phyloP scores from a whole-genome alignment of 768 basidiomycete genomes.

The Amanita phalloides region DNA sequence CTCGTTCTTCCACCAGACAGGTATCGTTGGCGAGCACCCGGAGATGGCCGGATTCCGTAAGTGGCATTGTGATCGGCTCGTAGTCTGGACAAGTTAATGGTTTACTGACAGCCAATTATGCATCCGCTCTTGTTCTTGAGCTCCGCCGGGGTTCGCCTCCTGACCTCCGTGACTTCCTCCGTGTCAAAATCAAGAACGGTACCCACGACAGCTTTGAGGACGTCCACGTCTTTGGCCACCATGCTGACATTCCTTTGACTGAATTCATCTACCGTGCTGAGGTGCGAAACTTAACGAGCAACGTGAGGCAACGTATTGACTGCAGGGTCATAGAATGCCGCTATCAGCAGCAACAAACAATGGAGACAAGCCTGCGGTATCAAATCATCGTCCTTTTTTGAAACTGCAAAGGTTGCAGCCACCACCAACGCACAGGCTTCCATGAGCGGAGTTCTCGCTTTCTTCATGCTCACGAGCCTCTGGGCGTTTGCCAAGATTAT shows the following conservation, averaged over 20 bases:
- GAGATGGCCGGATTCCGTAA: conserved; percentile 54
- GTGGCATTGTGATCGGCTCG: conserved; percentile 16
- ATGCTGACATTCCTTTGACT: conserved; percentile 68
- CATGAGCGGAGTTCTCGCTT: conserved; percentile 26
- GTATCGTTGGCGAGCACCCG: conserved; percentile 44
- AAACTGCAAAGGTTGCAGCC: conserved; percentile 16
- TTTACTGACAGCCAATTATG: conserved; percentile 48
- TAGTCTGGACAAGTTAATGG: background rate
- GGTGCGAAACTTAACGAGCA: conserved; percentile 27
- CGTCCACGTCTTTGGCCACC: conserved; percentile 66
- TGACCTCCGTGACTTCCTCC: conserved; percentile 71
- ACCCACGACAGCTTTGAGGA: conserved; percentile 52
- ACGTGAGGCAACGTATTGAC: background rate
- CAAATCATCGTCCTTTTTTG: conserved; percentile 13
- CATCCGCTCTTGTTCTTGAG: conserved; percentile 69
- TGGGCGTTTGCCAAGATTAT: conserved; percentile 26
- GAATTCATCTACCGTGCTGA: conserved; percentile 80
- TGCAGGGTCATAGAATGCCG: conserved; percentile 26
- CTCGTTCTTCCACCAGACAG: conserved; percentile 75
- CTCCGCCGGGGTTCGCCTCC: conserved; percentile 66
- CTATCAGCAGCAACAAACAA: conserved; percentile 44
- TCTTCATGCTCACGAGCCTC: conserved; percentile 27
- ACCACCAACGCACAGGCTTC: conserved; percentile 17
- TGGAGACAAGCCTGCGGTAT: conserved; percentile 37
- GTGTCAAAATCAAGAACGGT: conserved; percentile 82